Evolutionary conservation across 2,329 filamentous ascomycete genomes (phyloP).

Genomic region (Phialophora macrospora): DNA sequence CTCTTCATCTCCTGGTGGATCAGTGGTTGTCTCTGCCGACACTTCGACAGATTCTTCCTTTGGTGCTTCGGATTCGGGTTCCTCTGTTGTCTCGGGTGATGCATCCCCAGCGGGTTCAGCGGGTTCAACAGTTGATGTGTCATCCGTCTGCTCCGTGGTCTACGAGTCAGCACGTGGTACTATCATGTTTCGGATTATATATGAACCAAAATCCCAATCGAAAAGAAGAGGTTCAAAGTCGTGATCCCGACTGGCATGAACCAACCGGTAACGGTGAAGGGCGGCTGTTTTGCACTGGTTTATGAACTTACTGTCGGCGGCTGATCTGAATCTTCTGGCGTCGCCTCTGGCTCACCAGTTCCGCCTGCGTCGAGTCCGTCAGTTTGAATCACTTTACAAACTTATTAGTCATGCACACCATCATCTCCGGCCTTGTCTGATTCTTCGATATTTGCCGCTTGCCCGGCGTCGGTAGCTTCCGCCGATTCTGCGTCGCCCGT

Average conservation of each 20-base stretch:
- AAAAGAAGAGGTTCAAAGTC: not conserved
- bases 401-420: conserved; percentile 15
- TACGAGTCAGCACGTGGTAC: not conserved
- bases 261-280: not conserved
- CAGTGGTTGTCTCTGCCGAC: not conserved
- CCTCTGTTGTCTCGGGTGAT: conserved; percentile 33
- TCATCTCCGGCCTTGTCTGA: conserved; percentile 2
- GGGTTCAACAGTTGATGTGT: conserved; percentile 30
- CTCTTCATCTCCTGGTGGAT: conserved; percentile 12
- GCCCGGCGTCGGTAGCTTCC: not conserved
- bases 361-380: conserved; percentile 5
- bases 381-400: not conserved
- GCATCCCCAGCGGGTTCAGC: conserved; percentile 10
- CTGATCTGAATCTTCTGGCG: conserved; percentile 26
- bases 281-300: not conserved
- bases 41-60: conserved; percentile 6
- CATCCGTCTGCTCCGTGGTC: conserved; percentile 36
- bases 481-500: not conserved
- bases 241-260: not conserved
- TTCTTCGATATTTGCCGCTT: not conserved
- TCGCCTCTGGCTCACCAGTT: conserved; percentile 37
- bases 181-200: not conserved
- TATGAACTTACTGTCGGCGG: not conserved
- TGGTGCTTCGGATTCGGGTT: conserved; percentile 11
- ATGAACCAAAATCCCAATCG: not conserved